These are phyloP conservation scores for Rutstroemia sp. DNA, from an alignment of 2,329 filamentous ascomycete genomes.

Conservation along the genomic window DNA sequence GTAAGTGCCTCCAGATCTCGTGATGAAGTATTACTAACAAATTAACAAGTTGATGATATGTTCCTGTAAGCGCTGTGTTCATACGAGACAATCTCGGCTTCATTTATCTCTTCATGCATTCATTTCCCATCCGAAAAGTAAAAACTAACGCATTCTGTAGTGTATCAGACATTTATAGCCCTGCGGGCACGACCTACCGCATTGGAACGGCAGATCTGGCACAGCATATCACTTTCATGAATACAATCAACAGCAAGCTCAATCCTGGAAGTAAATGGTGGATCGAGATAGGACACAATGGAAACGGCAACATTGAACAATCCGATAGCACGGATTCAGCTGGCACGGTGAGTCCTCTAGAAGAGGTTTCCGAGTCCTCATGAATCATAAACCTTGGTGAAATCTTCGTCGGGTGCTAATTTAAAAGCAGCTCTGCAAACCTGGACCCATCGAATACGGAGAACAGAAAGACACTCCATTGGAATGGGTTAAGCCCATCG, in stretches of 20 bases:
- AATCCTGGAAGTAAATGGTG: constrained; percentile 44
- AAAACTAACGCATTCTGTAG: not conserved
- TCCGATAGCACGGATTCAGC: constrained; percentile 32
- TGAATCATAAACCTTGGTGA: too few relatives aligned
- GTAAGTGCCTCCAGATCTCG: constrained; percentile 8
- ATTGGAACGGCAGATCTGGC: constrained; percentile 40
- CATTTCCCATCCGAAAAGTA: not conserved
- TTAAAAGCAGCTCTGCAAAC: constrained; percentile 5
- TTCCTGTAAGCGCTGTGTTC: constrained; percentile 34
- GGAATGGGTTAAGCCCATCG: constrained; percentile 40
- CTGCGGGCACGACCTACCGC: constrained; percentile 42
- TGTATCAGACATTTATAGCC: constrained; percentile 38
- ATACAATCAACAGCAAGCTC: constrained; percentile 38
- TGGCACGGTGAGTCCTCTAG: not conserved
- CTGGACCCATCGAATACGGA: constrained; percentile 37
- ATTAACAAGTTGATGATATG: constrained; percentile 48
- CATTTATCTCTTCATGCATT: not conserved
- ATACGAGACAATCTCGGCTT: too few relatives aligned
- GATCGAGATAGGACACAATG: constrained; percentile 48
- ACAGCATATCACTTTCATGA: constrained; percentile 38
- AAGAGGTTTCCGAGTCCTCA: too few relatives aligned
- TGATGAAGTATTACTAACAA: constrained; percentile 11
- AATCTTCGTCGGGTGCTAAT: too few relatives aligned
- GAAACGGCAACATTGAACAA: constrained; percentile 43
- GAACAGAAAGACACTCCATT: constrained; percentile 39